A percentile compares a stretch with the other conserved stretches of the same genome.
Conservation (phyloP, 306 rosid species). For the Mimosa bimucronata region DNA sequence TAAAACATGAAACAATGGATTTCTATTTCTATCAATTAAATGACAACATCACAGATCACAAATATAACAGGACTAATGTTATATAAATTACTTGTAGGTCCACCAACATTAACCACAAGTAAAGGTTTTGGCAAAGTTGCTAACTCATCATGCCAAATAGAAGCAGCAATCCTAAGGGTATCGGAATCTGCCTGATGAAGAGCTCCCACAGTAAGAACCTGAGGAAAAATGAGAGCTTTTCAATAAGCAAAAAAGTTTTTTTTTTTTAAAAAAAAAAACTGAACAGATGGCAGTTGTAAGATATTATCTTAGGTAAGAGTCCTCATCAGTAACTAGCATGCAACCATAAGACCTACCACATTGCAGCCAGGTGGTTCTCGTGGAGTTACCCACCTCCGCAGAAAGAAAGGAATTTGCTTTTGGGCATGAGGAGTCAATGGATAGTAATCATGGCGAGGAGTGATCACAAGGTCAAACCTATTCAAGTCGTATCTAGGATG, state of each 20-base stretch:
- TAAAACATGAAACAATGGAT: conserved; percentile 9
- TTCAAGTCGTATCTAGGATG: conserved; percentile 76
- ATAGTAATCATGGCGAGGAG: conserved; percentile 67
- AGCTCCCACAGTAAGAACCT: not conserved
- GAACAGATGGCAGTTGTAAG: no score
- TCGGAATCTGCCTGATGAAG: not conserved
- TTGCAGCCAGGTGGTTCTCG: not conserved
- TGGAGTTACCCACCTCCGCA: not conserved
- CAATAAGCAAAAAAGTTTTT: not conserved
- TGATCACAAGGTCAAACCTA: conserved; percentile 87
- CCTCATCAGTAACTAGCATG: not conserved
- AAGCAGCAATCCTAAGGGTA: not conserved
- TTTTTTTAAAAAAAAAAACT: no score
- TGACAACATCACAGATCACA: no score
- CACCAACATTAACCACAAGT: conserved; percentile 86
- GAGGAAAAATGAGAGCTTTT: no score
- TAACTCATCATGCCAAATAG: conserved; percentile 38
- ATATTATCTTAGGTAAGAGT: no score
- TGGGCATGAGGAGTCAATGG: not conserved
- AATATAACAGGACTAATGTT: not conserved
- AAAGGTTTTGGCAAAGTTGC: conserved; percentile 82
- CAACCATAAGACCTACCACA: not conserved
- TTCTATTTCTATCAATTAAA: no score
- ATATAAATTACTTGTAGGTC: conserved; percentile 72
- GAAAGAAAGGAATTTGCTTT: not conserved